Evolutionary conservation across 257 asterid genomes (phyloP), one percentile per base, ranked within the genome.

Genomic region (Fraxinus americana): DNA sequence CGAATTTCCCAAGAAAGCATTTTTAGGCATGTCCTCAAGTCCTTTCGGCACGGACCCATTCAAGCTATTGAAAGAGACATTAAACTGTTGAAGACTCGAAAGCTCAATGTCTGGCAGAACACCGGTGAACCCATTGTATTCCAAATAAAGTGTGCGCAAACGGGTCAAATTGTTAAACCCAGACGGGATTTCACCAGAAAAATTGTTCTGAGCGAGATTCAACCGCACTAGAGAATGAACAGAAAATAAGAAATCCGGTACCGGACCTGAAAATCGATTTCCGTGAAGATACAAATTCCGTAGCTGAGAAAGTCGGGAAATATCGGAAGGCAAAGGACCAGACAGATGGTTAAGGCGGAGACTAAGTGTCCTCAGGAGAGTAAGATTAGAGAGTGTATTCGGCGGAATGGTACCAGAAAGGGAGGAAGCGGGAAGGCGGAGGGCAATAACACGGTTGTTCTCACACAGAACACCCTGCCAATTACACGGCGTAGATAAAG

Each of bases 391-490:
- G 71, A 93, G 78, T 1, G 96, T 84, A 83, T 67, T 57, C 11
- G 50, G n/a, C 16, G 96, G 97, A 4, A 93, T 76, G 2, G 79
- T 0, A 3, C 96, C 97, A 78, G 38, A 67, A 80, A 91, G 94
- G 7, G 97, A 89, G 13, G 94, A 75, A 2, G 82, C 98, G 0
- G 98, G 98, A 63, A 93, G 90, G 71, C 94, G 94, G 74, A 93
- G 92, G 6, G 77, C 86, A 6, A 87, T 81, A 17, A 93, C 98
- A 14, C 91, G 89, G 89, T 75, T 72, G 82, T 86, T 76, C 41
- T 87, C 85, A 48, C 98, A 92, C 5, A 43, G 75, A 1, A 91
- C 93, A 39, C 97, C 97, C 0, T 80, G 79, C 95, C 95, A 92
- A 72, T 41, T 79, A 89, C 97, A 92, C 41, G 96, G 95, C 48